Evolutionary conservation across 2,329 filamentous ascomycete species (phyloP), one percentile per base, ranked within the genome.

Genomic region (Penicillium aurantiogriseum): DNA sequence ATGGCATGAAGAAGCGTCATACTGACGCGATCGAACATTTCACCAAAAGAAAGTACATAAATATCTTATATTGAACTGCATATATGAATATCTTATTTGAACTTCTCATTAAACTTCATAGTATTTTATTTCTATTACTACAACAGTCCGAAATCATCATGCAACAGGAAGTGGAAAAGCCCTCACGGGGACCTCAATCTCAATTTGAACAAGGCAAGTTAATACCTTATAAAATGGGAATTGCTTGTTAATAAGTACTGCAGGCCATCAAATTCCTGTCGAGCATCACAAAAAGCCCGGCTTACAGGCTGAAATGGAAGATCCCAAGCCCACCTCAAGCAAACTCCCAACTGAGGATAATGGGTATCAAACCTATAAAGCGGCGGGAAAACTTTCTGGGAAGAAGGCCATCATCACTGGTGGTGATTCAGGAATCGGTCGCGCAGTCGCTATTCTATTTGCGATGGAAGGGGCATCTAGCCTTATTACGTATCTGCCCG

Each of bases 331-430:
- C 1, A 77, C 82, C 44, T 84, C 83, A 56, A 85, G 88, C 51
- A 78, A 88, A 54, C 73, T 92, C 2, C 89, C 90, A 0, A 86
- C 84, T 5, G 81, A 83, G 23, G 83, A 88, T 55, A 87, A 87
- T 44, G 84, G 85, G 15, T 86, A 84, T 64, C 83, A 88, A 67
- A 83, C 83, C 47, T 93, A 93, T 77, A 86, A 86, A 70, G 83
- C 88, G 4, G 88, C 89, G 1, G 86, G 85, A 46, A 94, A 93
- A 76, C 83, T 94, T 5, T 74, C 83, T 63, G 89, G 85, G 59
- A 90, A 88, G 74, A 89, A 85, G 54, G 89, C 90, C 5, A 74
- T 94, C 51, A 93, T 93, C 67, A 93, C 90, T 0, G 89, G 90
- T n/a, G 90, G 90, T 3, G 90, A 93, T 73, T 88, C 84, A 8